A percentile compares a stretch with the other conserved stretches of the same genome.
Evolutionary conservation across 106 monocot genomes (phyloP).

Genomic region (Allium fistulosum): DNA sequence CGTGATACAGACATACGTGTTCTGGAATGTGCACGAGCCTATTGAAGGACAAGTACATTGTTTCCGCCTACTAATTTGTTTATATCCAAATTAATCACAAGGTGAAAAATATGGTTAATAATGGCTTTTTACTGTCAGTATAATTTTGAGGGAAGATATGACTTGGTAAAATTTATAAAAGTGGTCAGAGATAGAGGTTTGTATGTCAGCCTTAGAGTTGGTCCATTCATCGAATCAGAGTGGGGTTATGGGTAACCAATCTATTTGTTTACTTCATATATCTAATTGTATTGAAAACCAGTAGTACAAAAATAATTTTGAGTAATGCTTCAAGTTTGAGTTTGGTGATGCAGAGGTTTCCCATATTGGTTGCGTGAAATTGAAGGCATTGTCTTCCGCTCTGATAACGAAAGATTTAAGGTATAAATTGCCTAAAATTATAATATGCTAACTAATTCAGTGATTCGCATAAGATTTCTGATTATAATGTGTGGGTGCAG

Average conservation of each 20-base stretch:
- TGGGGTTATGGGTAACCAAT: slow-evolving; percentile 81
- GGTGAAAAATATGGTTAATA: background rate
- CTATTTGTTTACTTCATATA: no score
- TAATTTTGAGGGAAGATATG: slow-evolving; percentile 68
- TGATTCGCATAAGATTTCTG: no score
- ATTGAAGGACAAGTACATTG: slow-evolving; percentile 48
- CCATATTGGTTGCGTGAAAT: slow-evolving; percentile 93
- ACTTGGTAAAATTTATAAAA: slow-evolving; percentile 79
- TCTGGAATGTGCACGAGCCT: slow-evolving; percentile 94
- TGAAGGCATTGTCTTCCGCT: slow-evolving; percentile 59
- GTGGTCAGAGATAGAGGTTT: slow-evolving; percentile 61
- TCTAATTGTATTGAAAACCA: no score
- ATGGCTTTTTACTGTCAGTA: slow-evolving; percentile 27
- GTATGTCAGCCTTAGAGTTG: slow-evolving; percentile 74
- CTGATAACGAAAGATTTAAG: slow-evolving; percentile 94
- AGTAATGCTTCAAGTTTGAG: background rate
- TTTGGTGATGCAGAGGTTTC: slow-evolving; percentile 46
- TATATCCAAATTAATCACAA: background rate
- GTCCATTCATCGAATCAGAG: slow-evolving; percentile 91
- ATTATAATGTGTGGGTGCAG: slow-evolving; percentile 15
- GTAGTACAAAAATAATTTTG: no score
- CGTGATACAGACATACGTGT: slow-evolving; percentile 94
- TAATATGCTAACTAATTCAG: no score
- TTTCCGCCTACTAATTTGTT: background rate
- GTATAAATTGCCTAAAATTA: slow-evolving; percentile 10